Evolutionary conservation across 2,329 filamentous ascomycete genomes (phyloP).

Genomic region (Sporothrix curviconia): DNA sequence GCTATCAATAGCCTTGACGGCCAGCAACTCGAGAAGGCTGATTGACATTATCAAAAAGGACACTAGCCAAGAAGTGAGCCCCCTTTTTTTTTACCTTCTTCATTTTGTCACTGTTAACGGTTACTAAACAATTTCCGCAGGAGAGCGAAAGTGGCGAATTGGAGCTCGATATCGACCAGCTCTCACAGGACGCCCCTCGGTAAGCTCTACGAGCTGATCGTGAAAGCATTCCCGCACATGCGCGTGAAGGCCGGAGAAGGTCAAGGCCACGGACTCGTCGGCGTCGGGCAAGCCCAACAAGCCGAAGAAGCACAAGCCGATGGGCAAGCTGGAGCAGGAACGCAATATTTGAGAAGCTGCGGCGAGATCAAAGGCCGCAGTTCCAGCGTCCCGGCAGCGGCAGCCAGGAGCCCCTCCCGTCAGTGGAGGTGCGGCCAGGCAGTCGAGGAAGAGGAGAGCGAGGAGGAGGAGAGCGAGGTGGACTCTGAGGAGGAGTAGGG

Average conservation of each 20-base stretch:
- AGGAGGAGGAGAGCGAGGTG: conserved; percentile 34
- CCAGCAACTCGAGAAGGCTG: conserved; percentile 67
- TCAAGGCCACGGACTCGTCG: conserved; percentile 21
- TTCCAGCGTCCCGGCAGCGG: conserved; percentile 41
- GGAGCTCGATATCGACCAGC: conserved; percentile 53
- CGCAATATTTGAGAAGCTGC: conserved; percentile 57
- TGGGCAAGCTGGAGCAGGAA: conserved; percentile 67
- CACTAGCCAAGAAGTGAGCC: conserved; percentile 68
- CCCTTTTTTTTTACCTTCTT: conserved; percentile 21
- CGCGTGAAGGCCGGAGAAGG: conserved; percentile 29
- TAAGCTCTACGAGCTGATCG: conserved; percentile 43
- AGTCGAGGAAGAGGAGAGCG: conserved; percentile 34
- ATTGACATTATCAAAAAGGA: conserved; percentile 88
- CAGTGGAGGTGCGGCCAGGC: conserved; percentile 30
- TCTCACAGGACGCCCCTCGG: conserved; percentile 49
- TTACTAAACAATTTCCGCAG: conserved; percentile 27
- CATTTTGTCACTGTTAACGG: neutral
- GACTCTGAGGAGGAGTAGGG: conserved; percentile 41
- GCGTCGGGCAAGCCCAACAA: conserved; percentile 35
- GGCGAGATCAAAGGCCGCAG: conserved; percentile 51
- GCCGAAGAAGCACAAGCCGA: conserved; percentile 69
- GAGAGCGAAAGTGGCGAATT: conserved; percentile 55
- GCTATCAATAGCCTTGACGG: conserved; percentile 76
- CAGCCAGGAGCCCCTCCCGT: conserved; percentile 39
- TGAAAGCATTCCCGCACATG: conserved; percentile 33